Evolutionary conservation across 2,329 filamentous ascomycete genomes (phyloP).

Genomic region (Claviceps quebecensis): DNA sequence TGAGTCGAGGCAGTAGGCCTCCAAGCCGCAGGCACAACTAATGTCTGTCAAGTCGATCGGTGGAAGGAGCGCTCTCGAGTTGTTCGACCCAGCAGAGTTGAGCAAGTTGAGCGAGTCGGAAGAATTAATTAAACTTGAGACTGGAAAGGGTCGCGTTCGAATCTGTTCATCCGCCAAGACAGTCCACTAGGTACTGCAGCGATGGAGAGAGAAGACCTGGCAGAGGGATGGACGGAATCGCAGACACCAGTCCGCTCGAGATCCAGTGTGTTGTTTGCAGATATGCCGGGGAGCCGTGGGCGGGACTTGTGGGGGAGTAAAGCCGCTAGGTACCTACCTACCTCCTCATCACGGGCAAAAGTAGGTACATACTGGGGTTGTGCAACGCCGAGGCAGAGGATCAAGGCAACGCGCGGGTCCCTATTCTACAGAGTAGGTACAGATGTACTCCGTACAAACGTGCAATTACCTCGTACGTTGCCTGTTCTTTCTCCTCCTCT

Average conservation of each 20-base stretch:
- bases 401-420: too few relatives aligned
- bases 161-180: not conserved
- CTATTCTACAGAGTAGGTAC: not conserved
- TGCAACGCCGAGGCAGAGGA: not conserved
- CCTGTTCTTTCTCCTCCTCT: not conserved
- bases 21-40: not conserved
- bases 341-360: not conserved
- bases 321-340: not conserved
- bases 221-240: not conserved
- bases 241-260: not conserved
- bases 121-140: not conserved
- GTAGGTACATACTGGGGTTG: not conserved
- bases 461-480: not conserved
- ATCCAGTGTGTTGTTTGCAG: not conserved
- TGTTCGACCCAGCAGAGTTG: not conserved
- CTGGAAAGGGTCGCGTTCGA: not conserved
- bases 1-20: conserved; percentile 10
- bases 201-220: not conserved
- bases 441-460: not conserved
- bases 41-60: not conserved
- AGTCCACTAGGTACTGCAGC: not conserved
- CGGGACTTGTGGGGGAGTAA: not conserved
- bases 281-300: not conserved
- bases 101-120: not conserved
- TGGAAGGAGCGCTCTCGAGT: not conserved